Evolutionary conservation across 805 yeast genomes (phyloP).

Genomic region (Komagataella kurtzmanii): DNA sequence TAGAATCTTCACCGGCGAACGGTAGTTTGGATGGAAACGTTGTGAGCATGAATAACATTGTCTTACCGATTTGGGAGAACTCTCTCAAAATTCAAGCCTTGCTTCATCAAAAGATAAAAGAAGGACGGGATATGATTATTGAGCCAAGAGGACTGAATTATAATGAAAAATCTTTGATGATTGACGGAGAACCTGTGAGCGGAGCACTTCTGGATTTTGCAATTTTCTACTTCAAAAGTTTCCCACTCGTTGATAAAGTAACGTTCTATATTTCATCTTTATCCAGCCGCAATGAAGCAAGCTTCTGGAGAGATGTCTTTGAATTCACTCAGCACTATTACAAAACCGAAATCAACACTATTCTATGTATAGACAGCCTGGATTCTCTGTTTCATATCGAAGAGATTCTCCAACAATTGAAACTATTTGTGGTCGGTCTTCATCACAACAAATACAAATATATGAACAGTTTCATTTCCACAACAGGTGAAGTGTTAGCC

Average conservation of each 20-base stretch:
- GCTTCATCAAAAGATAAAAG: conserved; percentile 21
- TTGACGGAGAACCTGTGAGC: conserved; percentile 55
- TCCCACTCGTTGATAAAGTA: conserved; percentile 24
- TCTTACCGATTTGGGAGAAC: conserved; percentile 8
- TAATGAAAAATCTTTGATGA: conserved; percentile 48
- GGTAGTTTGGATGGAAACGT: conserved; percentile 54
- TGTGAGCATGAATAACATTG: conserved; percentile 56
- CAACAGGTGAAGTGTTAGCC: conserved; percentile 49
- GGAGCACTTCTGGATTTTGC: conserved; percentile 64
- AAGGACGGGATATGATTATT: conserved; percentile 29
- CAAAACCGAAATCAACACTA: conserved; percentile 60
- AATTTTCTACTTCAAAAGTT: conserved; percentile 57
- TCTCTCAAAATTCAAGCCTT: conserved; percentile 31
- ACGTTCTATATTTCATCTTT: conserved; percentile 54
- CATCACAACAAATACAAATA: conserved; percentile 75
- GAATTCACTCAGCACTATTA: conserved; percentile 50
- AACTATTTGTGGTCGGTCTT: conserved; percentile 59
- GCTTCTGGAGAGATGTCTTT: conserved; percentile 65
- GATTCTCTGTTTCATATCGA: conserved; percentile 71
- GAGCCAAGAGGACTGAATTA: conserved; percentile 66
- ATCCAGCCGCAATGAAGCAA: conserved; percentile 68
- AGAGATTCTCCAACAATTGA: conserved; percentile 61
- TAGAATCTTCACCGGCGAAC: conserved; percentile 61
- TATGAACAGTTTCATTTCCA: conserved; percentile 58
- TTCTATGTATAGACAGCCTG: conserved; percentile 60